These are phyloP conservation scores for Mycena epipterygia DNA, from an alignment of 768 basidiomycete species.

Conservation along the genomic window DNA sequence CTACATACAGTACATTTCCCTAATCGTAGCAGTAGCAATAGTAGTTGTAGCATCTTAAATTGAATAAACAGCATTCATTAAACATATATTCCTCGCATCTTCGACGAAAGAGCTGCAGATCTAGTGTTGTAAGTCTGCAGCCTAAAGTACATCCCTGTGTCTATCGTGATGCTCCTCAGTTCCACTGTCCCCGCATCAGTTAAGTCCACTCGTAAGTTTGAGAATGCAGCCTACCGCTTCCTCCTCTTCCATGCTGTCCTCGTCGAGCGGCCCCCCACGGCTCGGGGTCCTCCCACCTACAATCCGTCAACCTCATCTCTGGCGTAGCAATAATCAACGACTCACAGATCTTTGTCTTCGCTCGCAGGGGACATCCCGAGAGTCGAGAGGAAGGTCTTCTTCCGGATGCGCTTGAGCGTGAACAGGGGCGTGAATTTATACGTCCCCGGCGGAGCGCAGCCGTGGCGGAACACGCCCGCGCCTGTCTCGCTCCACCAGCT, in stretches of 20 bases:
- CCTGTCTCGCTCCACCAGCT: conserved; percentile 15
- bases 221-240: too few relatives aligned
- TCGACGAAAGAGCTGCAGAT: too few relatives aligned
- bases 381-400: not conserved
- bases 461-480: conserved; percentile 16
- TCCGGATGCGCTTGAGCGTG: not conserved
- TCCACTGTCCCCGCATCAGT: too few relatives aligned
- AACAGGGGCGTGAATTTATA: conserved; percentile 23
- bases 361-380: not conserved
- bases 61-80: too few relatives aligned
- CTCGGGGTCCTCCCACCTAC: not conserved
- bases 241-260: not conserved
- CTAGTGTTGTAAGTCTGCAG: too few relatives aligned
- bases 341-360: conserved; percentile 3
- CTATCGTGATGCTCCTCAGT: not conserved
- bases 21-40: too few relatives aligned
- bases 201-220: too few relatives aligned
- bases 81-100: too few relatives aligned
- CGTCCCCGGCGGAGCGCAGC: not conserved
- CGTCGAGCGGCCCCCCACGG: not conserved
- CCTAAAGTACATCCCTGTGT: too few relatives aligned
- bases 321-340: not conserved
- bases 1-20: too few relatives aligned
- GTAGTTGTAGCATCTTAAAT: too few relatives aligned
- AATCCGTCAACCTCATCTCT: too few relatives aligned